Percentiles rank a stretch among this genome's conserved stretches.
Evolutionary conservation across 495 filamentous ascomycete genomes (phyloP).

Genomic region (Aeminium ludgeri): DNA sequence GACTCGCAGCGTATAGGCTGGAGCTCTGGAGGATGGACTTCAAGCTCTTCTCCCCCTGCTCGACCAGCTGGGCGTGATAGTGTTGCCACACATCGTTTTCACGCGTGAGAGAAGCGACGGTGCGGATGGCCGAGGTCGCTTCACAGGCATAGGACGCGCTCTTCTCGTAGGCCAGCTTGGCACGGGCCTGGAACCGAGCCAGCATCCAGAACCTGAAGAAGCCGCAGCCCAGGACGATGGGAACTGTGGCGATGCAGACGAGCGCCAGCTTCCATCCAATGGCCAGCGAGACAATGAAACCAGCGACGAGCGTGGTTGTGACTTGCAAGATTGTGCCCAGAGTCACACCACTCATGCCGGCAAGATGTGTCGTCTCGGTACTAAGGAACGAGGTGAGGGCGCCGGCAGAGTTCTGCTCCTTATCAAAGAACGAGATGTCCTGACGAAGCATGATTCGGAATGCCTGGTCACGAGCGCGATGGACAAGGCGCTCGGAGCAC

Average conservation of each 20-base stretch:
- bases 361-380: slow-evolving; percentile 69
- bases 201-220: slow-evolving; percentile 80
- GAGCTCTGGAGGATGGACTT: slow-evolving; percentile 51
- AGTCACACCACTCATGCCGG: slow-evolving; percentile 63
- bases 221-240: slow-evolving; percentile 60
- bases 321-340: slow-evolving; percentile 68
- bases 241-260: slow-evolving; percentile 63
- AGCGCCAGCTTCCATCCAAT: slow-evolving; percentile 87
- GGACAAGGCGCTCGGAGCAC: slow-evolving; percentile 68
- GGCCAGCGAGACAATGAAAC: slow-evolving; percentile 45
- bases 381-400: slow-evolving; percentile 72
- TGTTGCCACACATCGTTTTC: slow-evolving; percentile 60
- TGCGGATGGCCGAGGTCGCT: slow-evolving; percentile 77
- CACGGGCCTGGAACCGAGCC: slow-evolving; percentile 50
- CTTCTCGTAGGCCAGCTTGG: slow-evolving; percentile 53
- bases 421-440: slow-evolving; percentile 79
- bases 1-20: slow-evolving; percentile 58
- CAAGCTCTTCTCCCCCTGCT: slow-evolving; percentile 44
- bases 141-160: slow-evolving; percentile 80
- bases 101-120: slow-evolving; percentile 75
- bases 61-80: slow-evolving; percentile 49
- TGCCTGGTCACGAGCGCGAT: slow-evolving; percentile 58
- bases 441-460: slow-evolving; percentile 86
- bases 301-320: slow-evolving; percentile 52
- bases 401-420: slow-evolving; percentile 67